phyloP scores from a whole-genome alignment of 805 yeast genomes.

The Lachancea meyersii region DNA sequence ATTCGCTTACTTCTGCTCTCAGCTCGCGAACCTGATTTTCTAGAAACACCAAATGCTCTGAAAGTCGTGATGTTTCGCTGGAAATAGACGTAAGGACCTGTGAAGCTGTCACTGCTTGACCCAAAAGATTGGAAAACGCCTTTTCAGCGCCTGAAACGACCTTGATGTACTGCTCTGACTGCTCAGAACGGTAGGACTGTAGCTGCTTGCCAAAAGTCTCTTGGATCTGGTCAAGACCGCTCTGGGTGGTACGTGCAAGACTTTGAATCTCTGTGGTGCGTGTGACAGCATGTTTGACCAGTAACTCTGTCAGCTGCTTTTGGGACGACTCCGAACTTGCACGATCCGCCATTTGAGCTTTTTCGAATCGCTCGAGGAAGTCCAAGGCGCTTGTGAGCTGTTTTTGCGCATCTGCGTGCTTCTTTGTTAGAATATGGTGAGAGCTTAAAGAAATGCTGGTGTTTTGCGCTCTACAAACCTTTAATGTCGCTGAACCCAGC shows the following conservation, averaged over 20 bases:
- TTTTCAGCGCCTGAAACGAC: not conserved
- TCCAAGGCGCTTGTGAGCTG: not conserved
- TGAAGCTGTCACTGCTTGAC: constrained; percentile 14
- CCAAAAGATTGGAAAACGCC: not conserved
- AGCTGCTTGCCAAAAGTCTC: not conserved
- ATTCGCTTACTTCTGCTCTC: not conserved
- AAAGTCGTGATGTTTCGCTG: constrained; percentile 14
- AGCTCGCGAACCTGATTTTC: constrained; percentile 10
- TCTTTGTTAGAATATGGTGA: constrained; percentile 1
- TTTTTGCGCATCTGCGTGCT: not conserved
- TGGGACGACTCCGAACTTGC: not conserved
- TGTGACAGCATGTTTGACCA: not conserved
- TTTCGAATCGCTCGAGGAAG: not conserved
- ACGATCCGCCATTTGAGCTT: not conserved
- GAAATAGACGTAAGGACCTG: constrained; percentile 18
- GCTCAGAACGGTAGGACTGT: not conserved
- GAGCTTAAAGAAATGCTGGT: not conserved
- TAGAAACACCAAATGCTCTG: constrained; percentile 14
- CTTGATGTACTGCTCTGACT: not conserved
- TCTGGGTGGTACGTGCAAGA: too few species aligned
- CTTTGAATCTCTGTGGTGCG: not conserved
- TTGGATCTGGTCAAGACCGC: not conserved
- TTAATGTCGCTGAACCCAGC: constrained; percentile 9
- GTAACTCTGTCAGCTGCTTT: not conserved
- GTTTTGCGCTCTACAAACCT: constrained; percentile 12